These are phyloP conservation scores for Leishmania lainsoni DNA, from an alignment of 208 protist genomes.

Conservation along the genomic window DNA sequence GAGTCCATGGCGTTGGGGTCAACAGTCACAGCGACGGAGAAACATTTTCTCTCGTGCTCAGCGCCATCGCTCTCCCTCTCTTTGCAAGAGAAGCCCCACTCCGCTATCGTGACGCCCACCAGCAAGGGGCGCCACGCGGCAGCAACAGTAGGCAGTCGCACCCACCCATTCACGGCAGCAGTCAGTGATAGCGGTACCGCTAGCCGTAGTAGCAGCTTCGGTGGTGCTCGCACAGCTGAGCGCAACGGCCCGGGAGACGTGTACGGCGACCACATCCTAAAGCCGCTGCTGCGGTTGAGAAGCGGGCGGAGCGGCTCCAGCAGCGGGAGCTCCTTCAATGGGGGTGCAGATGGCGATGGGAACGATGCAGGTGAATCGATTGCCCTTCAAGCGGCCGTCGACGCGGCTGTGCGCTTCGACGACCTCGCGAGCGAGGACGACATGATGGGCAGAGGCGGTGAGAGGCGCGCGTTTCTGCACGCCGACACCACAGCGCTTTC, in stretches of 20 bases:
- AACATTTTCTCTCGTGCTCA: not conserved
- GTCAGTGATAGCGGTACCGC: not conserved
- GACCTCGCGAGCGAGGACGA: constrained; percentile 22
- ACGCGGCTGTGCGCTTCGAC: constrained; percentile 17
- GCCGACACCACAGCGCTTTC: not conserved
- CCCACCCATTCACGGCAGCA: not conserved
- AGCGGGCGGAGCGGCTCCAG: not conserved
- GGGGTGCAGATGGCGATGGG: not conserved
- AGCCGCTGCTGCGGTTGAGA: constrained; percentile 2
- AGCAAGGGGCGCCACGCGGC: not conserved
- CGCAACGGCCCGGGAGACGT: not conserved
- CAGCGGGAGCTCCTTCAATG: not conserved
- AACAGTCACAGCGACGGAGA: not conserved
- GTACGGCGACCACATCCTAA: not conserved
- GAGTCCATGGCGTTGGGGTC: not conserved
- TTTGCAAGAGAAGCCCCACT: not conserved
- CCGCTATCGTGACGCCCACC: not conserved
- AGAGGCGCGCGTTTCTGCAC: not conserved
- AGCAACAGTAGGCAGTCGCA: not conserved
- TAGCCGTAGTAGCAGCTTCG: not conserved
- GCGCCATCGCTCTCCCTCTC: not conserved
- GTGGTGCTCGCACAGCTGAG: not conserved
- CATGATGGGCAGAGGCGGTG: not conserved
- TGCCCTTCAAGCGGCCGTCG: constrained; percentile 16
- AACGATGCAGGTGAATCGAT: constrained; percentile 9